Conservation (phyloP, 2,329 filamentous ascomycete genomes). For the Diaporthe aspalathi region DNA sequence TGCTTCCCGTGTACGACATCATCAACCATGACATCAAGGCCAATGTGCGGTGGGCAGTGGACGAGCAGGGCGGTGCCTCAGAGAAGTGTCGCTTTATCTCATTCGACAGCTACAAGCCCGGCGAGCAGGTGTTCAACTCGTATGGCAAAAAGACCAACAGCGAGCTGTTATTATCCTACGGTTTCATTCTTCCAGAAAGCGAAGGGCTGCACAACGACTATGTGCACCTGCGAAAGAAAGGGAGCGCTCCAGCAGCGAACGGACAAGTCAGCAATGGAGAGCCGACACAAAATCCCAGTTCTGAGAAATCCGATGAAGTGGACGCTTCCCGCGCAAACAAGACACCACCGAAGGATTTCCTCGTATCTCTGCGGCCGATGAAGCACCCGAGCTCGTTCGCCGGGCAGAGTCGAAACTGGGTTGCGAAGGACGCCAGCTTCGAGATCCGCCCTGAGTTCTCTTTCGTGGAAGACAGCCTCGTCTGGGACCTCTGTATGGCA, state of each 20-base stretch:
- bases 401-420: constrained; percentile 53
- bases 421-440: constrained; percentile 42
- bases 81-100: constrained; percentile 57
- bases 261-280: constrained; percentile 40
- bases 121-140: constrained; percentile 74
- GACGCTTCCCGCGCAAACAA: background rate
- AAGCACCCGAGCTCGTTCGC: constrained; percentile 60
- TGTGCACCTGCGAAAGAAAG: constrained; percentile 64
- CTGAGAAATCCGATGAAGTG: background rate
- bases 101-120: constrained; percentile 57
- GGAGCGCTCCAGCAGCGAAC: constrained; percentile 41
- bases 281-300: constrained; percentile 41
- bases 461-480: constrained; percentile 64
- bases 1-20: constrained; percentile 78
- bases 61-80: constrained; percentile 54
- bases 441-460: constrained; percentile 55
- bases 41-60: constrained; percentile 64
- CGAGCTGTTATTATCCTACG: constrained; percentile 73
- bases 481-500: constrained; percentile 61
- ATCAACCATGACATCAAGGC: constrained; percentile 76
- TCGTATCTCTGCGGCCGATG: constrained; percentile 65
- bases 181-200: constrained; percentile 66
- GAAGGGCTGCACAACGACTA: constrained; percentile 69
- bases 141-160: constrained; percentile 81
- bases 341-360: constrained; percentile 52